These are phyloP conservation scores for Emmonsiellopsis sp. DNA, from an alignment of 2,329 filamentous ascomycete species.

Conservation along the genomic window DNA sequence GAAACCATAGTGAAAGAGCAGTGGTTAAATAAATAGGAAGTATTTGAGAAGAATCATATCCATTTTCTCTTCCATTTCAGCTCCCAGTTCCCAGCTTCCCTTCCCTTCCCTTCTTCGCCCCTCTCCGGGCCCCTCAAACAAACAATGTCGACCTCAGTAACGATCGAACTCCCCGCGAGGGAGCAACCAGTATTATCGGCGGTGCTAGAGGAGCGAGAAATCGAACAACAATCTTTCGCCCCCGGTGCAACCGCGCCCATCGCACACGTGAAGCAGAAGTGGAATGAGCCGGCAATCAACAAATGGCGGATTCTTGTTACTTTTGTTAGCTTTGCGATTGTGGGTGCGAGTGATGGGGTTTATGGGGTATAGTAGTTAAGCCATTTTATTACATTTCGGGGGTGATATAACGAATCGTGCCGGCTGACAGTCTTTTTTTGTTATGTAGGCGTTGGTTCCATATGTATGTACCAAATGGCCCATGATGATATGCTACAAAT, in stretches of 20 bases:
- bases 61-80: too few species aligned
- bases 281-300: constrained; percentile 13
- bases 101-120: background rate
- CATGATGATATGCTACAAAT: too few species aligned
- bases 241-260: background rate
- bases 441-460: constrained; percentile 36
- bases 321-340: constrained; percentile 47
- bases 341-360: constrained; percentile 48
- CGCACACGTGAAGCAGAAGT: constrained; percentile 11
- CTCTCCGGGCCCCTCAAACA: background rate
- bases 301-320: constrained; percentile 19
- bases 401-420: background rate
- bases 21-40: too few species aligned
- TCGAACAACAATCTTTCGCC: background rate
- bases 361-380: constrained; percentile 40
- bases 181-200: background rate
- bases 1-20: too few species aligned
- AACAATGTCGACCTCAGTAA: background rate
- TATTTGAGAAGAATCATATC: too few species aligned
- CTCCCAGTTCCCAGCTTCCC: too few species aligned
- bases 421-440: background rate
- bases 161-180: background rate
- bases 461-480: constrained; percentile 28
- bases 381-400: background rate
- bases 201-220: background rate